Evolutionary conservation across 176 grass and related monocot genomes (phyloP).

Genomic region (Musa acuminata): DNA sequence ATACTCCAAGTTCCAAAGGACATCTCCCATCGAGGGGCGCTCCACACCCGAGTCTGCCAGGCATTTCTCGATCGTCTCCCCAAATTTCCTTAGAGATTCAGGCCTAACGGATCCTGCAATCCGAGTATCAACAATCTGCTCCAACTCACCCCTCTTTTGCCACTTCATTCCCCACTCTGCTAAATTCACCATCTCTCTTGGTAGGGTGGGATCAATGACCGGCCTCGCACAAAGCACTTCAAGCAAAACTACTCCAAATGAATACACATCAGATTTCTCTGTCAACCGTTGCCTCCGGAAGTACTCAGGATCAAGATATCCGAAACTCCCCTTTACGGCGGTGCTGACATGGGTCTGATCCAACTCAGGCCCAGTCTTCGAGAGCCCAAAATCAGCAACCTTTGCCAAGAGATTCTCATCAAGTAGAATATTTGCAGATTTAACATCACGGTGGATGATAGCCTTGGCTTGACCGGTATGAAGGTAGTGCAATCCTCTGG

Average conservation of each 20-base stretch:
- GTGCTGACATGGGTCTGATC: slow-evolving; percentile 19
- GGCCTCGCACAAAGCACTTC: slow-evolving; percentile 19
- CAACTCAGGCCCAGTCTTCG: slow-evolving; percentile 12
- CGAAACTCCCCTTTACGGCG: slow-evolving; percentile 17
- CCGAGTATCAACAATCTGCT: slow-evolving; percentile 7
- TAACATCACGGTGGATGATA: slow-evolving; percentile 21
- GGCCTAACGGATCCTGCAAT: slow-evolving; percentile 12
- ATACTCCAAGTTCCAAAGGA: slow-evolving; percentile 21
- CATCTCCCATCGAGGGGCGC: slow-evolving; percentile 17
- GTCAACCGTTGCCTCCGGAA: slow-evolving; percentile 9
- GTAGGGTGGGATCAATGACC: slow-evolving; percentile 15
- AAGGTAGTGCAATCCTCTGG: slow-evolving; percentile 23
- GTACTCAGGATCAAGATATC: slow-evolving; percentile 14
- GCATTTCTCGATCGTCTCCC: slow-evolving; percentile 16
- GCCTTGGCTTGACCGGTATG: slow-evolving; percentile 13
- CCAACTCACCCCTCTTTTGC: slow-evolving; percentile 14
- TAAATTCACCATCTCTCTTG: slow-evolving; percentile 21
- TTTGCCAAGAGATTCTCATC: slow-evolving; percentile 17
- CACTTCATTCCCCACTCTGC: slow-evolving; percentile 17
- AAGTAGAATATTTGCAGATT: slow-evolving; percentile 21
- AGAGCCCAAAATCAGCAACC: slow-evolving; percentile 20
- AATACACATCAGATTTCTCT: slow-evolving; percentile 17
- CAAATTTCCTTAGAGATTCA: slow-evolving; percentile 15
- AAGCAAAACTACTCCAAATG: slow-evolving; percentile 19
- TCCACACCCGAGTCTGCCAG: slow-evolving; percentile 13